Percentiles rank a stretch among this genome's conserved stretches.
These are phyloP conservation scores for Dendrocalamus sinicus DNA, from an alignment of 176 grass and related monocot species.

Conservation along the genomic window DNA sequence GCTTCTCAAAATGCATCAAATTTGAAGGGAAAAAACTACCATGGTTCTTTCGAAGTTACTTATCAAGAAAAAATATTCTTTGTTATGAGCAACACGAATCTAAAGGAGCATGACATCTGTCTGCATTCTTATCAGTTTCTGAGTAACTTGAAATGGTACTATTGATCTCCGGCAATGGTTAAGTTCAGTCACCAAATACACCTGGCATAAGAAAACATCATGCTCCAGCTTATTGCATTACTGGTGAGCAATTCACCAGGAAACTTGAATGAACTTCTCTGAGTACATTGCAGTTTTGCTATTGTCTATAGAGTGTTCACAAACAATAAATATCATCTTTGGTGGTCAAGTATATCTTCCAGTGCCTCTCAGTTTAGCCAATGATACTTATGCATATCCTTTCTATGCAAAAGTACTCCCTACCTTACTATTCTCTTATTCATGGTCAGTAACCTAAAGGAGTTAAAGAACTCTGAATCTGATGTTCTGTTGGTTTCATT, in stretches of 20 bases:
- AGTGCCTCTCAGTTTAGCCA: not conserved
- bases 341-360: not conserved
- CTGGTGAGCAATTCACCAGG: slow-evolving; percentile 1
- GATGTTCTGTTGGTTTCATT: not conserved
- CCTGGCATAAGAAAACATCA: slow-evolving; percentile 19
- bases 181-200: not conserved
- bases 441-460: not conserved
- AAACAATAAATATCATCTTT: not conserved
- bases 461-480: not conserved
- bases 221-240: slow-evolving; percentile 11
- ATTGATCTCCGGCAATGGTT: not conserved
- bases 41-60: slow-evolving; percentile 1
- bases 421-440: not conserved
- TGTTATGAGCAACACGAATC: too few relatives aligned
- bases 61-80: not conserved
- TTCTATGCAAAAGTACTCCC: not conserved
- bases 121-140: not conserved
- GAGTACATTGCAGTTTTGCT: not conserved
- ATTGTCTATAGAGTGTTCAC: not conserved
- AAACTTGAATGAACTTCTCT: slow-evolving; percentile 1
- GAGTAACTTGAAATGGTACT: slow-evolving; percentile 3
- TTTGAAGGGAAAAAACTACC: not conserved
- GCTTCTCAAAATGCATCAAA: slow-evolving; percentile 25
- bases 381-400: slow-evolving; percentile 13
- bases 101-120: slow-evolving; percentile 14